A percentile compares a stretch with the other conserved stretches of the same genome.
Evolutionary conservation across 768 basidiomycete species (phyloP).

Genomic region (Rhizopogon vulgaris): DNA sequence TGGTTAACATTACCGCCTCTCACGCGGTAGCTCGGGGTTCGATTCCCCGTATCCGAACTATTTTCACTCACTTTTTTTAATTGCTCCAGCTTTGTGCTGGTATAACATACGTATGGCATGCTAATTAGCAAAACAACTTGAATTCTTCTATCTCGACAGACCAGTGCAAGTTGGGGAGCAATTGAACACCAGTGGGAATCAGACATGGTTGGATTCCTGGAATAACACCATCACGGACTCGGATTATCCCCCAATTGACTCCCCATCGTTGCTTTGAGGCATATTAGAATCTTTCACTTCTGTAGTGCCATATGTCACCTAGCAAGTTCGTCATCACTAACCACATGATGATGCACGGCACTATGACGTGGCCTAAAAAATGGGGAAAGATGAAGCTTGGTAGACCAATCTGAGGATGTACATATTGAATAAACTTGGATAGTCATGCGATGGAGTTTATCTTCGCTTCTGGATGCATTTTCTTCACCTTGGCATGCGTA

Average conservation of each 20-base stretch:
- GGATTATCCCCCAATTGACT: not conserved
- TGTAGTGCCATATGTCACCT: constrained; percentile 54
- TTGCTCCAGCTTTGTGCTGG: no score
- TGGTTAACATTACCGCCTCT: constrained; percentile 4
- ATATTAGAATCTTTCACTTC: constrained; percentile 50
- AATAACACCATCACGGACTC: not conserved
- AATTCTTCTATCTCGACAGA: not conserved
- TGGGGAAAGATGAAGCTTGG: not conserved
- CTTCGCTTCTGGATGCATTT: constrained; percentile 48
- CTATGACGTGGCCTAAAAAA: constrained; percentile 43
- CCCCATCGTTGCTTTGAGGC: constrained; percentile 29
- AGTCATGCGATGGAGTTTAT: constrained; percentile 57
- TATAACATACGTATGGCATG: no score
- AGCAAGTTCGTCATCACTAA: constrained; percentile 35
- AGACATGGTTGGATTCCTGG: not conserved
- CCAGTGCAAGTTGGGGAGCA: no score
- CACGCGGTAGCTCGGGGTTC: constrained; percentile 51
- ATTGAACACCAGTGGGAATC: no score
- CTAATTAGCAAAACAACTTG: no score
- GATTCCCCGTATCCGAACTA: constrained; percentile 49
- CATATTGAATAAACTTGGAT: constrained; percentile 28
- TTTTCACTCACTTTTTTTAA: no score
- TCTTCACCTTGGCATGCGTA: constrained; percentile 47
- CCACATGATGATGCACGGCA: constrained; percentile 43
- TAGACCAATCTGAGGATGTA: not conserved